A percentile compares a stretch with the other conserved stretches of the same genome.
phyloP scores from a whole-genome alignment of 164 flowering plant genomes.

The Dillenia suffruticosa region DNA sequence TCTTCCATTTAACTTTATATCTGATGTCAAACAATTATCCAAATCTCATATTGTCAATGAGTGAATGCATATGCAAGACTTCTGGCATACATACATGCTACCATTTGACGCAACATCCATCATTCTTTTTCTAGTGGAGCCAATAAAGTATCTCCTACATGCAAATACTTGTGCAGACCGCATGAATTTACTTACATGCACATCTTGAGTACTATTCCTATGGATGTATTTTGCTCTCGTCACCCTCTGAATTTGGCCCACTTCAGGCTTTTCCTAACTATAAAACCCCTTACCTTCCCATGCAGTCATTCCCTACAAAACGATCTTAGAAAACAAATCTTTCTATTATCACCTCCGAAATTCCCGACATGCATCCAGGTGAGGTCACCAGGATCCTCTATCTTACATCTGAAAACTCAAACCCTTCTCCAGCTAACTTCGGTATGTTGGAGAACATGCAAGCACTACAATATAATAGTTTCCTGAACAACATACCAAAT shows the following conservation, averaged over 20 bases:
- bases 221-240: constrained; percentile 17
- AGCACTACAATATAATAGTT: constrained; percentile 22
- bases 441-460: constrained; percentile 26
- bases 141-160: constrained; percentile 3
- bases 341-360: neutral
- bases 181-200: too few relatives aligned
- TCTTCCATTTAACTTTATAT: constrained; percentile 18
- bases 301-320: constrained; percentile 16
- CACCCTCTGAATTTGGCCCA: constrained; percentile 31
- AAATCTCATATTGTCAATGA: neutral
- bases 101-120: neutral
- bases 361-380: constrained; percentile 24
- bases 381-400: constrained; percentile 35
- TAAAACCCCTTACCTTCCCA: constrained; percentile 31
- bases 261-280: constrained; percentile 29
- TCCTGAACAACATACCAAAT: constrained; percentile 21
- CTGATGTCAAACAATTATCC: constrained; percentile 1
- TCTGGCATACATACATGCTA: neutral
- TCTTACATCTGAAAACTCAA: constrained; percentile 25
- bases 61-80: constrained; percentile 5
- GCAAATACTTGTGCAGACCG: neutral
- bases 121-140: too few relatives aligned
- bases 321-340: neutral
- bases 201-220: neutral
- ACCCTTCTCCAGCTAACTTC: constrained; percentile 22